A percentile compares a stretch with the other conserved stretches of the same genome.
These are phyloP conservation scores for Kwoniella europaea DNA, from an alignment of 768 basidiomycete genomes.

Conservation along the genomic window DNA sequence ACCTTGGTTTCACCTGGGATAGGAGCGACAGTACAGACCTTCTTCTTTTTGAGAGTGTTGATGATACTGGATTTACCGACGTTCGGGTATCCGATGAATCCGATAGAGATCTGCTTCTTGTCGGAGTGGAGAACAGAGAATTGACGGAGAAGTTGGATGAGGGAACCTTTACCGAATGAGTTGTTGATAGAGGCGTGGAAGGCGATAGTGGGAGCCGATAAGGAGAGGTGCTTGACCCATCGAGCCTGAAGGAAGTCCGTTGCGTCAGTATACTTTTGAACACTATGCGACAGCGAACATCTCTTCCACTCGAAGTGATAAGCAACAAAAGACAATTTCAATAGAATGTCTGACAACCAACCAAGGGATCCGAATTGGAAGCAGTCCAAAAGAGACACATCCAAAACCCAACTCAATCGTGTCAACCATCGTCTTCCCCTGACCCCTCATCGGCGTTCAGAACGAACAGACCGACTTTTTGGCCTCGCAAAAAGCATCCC, in stretches of 20 bases:
- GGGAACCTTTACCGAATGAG: slow-evolving; percentile 97
- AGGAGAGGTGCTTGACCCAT: slow-evolving; percentile 92
- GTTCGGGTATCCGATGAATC: slow-evolving; percentile 97
- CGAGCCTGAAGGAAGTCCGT: slow-evolving; percentile 69
- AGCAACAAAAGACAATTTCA: slow-evolving; percentile 15
- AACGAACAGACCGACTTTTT: slow-evolving; percentile 53
- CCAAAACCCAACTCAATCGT: slow-evolving; percentile 60
- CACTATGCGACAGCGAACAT: slow-evolving; percentile 7
- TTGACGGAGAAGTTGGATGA: slow-evolving; percentile 94
- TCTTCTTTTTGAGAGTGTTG: slow-evolving; percentile 96
- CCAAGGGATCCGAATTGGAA: slow-evolving; percentile 59
- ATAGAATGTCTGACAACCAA: slow-evolving; percentile 61
- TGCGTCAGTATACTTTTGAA: not conserved
- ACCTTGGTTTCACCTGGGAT: slow-evolving; percentile 99
- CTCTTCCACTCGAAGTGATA: too few relatives aligned
- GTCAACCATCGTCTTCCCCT: slow-evolving; percentile 53
- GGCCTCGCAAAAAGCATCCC: slow-evolving; percentile 35
- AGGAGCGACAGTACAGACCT: slow-evolving; percentile 95
- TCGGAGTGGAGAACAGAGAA: slow-evolving; percentile 97
- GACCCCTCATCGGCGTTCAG: slow-evolving; percentile 55
- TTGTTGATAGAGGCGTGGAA: slow-evolving; percentile 99
- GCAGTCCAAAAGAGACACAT: slow-evolving; percentile 33
- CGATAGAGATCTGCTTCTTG: slow-evolving; percentile 98
- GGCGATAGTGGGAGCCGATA: slow-evolving; percentile 92
- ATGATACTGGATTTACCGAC: slow-evolving; percentile 97